Evolutionary conservation across 805 yeast genomes (phyloP).

Genomic region (Ogataea siamensis): DNA sequence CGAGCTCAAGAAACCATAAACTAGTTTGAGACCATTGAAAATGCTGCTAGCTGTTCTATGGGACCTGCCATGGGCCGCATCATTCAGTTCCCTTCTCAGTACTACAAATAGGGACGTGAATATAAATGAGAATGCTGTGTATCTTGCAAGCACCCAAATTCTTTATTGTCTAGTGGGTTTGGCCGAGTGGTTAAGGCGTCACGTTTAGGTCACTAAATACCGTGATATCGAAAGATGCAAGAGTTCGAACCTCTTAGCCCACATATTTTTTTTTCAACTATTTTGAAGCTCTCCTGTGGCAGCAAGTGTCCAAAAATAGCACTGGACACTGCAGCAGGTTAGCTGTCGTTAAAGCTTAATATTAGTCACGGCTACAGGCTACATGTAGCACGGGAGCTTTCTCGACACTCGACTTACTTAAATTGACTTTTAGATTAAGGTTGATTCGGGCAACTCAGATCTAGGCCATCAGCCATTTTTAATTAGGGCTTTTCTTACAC

Average conservation of each 20-base stretch:
- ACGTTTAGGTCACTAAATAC: constrained; percentile 26
- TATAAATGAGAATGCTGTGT: not conserved
- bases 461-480: not conserved
- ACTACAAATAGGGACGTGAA: not conserved
- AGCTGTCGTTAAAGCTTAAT: not conserved
- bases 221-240: constrained; percentile 31
- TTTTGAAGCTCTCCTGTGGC: constrained; percentile 6
- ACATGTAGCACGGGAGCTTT: not conserved
- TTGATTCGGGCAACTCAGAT: too few species aligned
- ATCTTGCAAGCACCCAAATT: not conserved
- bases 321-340: constrained; percentile 2
- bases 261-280: constrained; percentile 17
- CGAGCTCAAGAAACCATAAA: too few species aligned
- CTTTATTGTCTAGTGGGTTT: constrained; percentile 22
- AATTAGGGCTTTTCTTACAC: constrained; percentile 1
- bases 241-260: constrained; percentile 34
- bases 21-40: too few species aligned
- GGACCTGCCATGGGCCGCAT: too few species aligned
- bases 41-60: too few species aligned
- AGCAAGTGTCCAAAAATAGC: constrained; percentile 14
- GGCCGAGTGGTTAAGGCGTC: constrained; percentile 34
- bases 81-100: too few species aligned
- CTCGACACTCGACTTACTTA: constrained; percentile 5
- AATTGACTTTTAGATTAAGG: not conserved
- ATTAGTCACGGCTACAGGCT: constrained; percentile 1